phyloP scores from a whole-genome alignment of 2,329 filamentous ascomycete species.

The Moelleriella libera region DNA sequence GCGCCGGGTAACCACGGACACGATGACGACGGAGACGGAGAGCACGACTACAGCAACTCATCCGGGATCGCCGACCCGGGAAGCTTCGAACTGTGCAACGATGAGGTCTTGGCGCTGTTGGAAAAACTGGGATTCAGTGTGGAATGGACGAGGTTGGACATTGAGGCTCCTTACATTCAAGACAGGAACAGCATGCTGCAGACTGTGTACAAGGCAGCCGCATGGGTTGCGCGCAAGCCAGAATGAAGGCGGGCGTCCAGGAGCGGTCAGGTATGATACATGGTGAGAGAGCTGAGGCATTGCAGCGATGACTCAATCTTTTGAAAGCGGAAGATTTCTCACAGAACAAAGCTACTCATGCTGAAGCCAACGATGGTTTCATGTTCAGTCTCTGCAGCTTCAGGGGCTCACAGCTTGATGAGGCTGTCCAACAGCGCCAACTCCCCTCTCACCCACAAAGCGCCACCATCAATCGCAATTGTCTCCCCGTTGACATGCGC shows the following conservation, averaged over 20 bases:
- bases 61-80: slow-evolving; percentile 77
- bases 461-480: slow-evolving; percentile 58
- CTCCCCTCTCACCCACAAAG: slow-evolving; percentile 34
- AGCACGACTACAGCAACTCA: slow-evolving; percentile 31
- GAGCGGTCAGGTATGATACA: too few relatives aligned
- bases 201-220: slow-evolving; percentile 64
- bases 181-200: slow-evolving; percentile 75
- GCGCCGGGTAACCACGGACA: slow-evolving; percentile 42
- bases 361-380: neutral
- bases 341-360: too few relatives aligned
- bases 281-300: too few relatives aligned
- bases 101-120: slow-evolving; percentile 72
- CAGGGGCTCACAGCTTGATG: slow-evolving; percentile 23
- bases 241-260: neutral
- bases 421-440: slow-evolving; percentile 17
- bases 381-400: neutral
- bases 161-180: slow-evolving; percentile 76
- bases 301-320: too few relatives aligned
- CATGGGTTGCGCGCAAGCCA: slow-evolving; percentile 75
- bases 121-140: slow-evolving; percentile 64
- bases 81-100: slow-evolving; percentile 76
- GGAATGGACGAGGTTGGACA: slow-evolving; percentile 42
- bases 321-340: too few relatives aligned
- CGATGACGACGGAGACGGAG: slow-evolving; percentile 34
- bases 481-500: slow-evolving; percentile 59